Evolutionary conservation across 352 stramenopile species (phyloP).

Genomic region (Saprolegnia diclina): DNA sequence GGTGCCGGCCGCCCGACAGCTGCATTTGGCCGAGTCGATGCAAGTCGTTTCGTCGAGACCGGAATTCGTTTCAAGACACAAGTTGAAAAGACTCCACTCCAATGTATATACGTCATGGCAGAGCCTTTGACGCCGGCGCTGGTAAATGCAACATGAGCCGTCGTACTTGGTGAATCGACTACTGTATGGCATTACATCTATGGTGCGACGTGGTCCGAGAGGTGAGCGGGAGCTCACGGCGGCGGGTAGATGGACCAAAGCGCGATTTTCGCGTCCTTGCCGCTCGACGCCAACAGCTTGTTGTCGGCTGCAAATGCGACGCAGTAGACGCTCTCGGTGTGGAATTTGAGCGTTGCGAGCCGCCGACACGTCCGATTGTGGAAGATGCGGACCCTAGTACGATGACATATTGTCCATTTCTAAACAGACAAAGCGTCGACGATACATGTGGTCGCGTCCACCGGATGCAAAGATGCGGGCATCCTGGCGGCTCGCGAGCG

Average conservation of each 20-base stretch:
- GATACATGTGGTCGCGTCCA: constrained; percentile 68
- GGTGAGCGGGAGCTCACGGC: no score
- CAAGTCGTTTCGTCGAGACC: no score
- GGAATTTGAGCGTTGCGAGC: constrained; percentile 73
- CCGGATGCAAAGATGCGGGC: constrained; percentile 74
- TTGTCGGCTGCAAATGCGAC: constrained; percentile 64
- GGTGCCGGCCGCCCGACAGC: no score
- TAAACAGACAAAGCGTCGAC: no score
- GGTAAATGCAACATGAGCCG: no score
- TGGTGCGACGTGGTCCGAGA: background rate
- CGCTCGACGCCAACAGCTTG: constrained; percentile 54
- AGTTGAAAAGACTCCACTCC: background rate
- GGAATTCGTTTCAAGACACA: no score
- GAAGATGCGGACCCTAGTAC: constrained; percentile 66
- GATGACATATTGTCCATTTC: no score
- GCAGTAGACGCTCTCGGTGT: constrained; percentile 66
- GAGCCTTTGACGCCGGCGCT: no score
- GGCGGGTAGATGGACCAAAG: constrained; percentile 74
- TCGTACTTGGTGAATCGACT: no score
- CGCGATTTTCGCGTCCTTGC: constrained; percentile 73
- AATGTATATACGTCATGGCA: no score
- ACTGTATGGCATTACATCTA: background rate
- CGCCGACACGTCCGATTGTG: constrained; percentile 65
- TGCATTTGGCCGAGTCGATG: no score
- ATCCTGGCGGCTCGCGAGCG: constrained; percentile 55